These are phyloP conservation scores for Candida odintsovae DNA, from an alignment of 805 yeast genomes.

Conservation along the genomic window DNA sequence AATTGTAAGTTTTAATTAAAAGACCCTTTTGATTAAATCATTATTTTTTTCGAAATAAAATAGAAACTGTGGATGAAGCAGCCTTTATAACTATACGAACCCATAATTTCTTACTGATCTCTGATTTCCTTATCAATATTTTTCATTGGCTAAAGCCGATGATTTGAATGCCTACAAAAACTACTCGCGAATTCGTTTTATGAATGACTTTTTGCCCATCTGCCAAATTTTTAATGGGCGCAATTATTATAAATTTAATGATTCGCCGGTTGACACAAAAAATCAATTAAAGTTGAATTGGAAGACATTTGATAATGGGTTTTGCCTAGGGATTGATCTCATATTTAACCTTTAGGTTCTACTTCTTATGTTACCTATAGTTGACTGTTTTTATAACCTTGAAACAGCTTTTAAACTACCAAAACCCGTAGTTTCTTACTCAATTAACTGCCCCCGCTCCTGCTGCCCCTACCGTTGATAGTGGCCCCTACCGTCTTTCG, in stretches of 20 bases:
- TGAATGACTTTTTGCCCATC: not conserved
- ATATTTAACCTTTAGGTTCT: too few relatives aligned
- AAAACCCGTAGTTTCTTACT: too few relatives aligned
- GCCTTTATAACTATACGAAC: not conserved
- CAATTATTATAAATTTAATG: too few relatives aligned
- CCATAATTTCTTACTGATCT: not conserved
- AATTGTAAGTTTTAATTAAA: too few relatives aligned
- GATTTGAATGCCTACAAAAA: not conserved
- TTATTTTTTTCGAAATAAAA: too few relatives aligned
- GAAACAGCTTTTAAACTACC: too few relatives aligned
- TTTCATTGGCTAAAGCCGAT: not conserved
- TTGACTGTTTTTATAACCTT: too few relatives aligned
- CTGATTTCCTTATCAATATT: not conserved
- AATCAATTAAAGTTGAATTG: not conserved
- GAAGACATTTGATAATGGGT: too few relatives aligned
- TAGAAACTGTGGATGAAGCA: not conserved
- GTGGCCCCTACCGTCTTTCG: not conserved
- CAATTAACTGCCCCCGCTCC: not conserved
- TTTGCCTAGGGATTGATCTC: too few relatives aligned
- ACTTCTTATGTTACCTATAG: too few relatives aligned
- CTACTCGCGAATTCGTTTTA: not conserved
- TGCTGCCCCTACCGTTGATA: not conserved
- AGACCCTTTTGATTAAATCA: too few relatives aligned
- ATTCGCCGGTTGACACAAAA: not conserved
- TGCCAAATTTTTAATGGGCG: not conserved